A percentile compares a stretch with the other conserved stretches of the same genome.
Conservation (phyloP, 179 eudicot species). For the Amaranthus tricolor region DNA sequence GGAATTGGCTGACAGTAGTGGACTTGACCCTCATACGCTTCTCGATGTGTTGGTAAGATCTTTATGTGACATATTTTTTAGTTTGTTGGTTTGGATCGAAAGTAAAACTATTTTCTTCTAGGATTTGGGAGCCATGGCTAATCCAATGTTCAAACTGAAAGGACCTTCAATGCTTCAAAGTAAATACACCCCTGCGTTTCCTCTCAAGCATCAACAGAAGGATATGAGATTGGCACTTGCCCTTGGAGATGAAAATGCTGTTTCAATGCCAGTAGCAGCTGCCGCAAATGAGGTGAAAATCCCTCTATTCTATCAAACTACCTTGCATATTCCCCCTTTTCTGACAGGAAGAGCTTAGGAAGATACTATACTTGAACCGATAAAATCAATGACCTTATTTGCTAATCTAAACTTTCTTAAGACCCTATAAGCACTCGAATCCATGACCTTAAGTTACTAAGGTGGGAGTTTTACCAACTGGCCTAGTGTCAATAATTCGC, state of each 20-base stretch:
- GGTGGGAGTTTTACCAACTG: too few relatives aligned
- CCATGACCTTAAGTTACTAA: too few relatives aligned
- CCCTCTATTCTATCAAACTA: background rate
- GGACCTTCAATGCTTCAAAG: constrained; percentile 85
- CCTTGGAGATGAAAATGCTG: constrained; percentile 85
- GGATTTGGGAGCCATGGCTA: constrained; percentile 95
- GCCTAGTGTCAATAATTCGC: too few relatives aligned
- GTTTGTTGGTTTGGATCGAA: constrained; percentile 13
- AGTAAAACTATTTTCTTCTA: constrained; percentile 17
- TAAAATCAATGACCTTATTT: too few relatives aligned
- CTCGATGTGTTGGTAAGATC: constrained; percentile 82
- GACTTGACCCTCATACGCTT: constrained; percentile 65
- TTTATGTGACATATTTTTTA: background rate
- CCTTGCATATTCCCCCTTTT: background rate
- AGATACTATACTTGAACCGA: too few relatives aligned
- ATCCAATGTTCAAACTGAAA: constrained; percentile 96
- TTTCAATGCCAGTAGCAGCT: constrained; percentile 95
- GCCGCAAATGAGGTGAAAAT: constrained; percentile 84
- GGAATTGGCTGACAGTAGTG: constrained; percentile 84
- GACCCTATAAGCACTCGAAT: too few relatives aligned
- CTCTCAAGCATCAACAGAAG: constrained; percentile 95
- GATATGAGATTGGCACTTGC: constrained; percentile 98
- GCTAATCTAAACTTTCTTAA: too few relatives aligned
- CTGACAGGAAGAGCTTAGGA: too few relatives aligned
- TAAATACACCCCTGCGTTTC: constrained; percentile 83